Conservation (phyloP, 2,329 filamentous ascomycete genomes). For the Diaporthe sp. region DNA sequence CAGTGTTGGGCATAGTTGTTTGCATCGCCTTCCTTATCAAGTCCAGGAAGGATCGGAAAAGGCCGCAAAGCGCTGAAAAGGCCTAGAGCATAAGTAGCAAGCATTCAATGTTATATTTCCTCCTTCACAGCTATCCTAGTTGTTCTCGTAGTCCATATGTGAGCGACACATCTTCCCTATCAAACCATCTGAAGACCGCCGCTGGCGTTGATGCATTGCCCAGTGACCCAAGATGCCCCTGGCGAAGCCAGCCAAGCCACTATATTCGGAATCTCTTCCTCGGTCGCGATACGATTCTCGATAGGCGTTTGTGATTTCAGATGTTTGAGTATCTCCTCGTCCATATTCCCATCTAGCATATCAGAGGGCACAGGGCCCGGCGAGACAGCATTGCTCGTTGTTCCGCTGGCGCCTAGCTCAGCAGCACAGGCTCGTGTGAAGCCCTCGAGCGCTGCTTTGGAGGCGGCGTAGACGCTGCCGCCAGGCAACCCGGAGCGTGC, state of each 20-base stretch:
- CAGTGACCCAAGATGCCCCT: slow-evolving; percentile 64
- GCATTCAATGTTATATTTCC: not conserved
- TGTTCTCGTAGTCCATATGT: not conserved
- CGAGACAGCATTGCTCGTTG: slow-evolving; percentile 73
- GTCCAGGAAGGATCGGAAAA: not conserved
- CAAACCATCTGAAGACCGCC: slow-evolving; percentile 55
- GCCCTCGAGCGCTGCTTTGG: slow-evolving; percentile 73
- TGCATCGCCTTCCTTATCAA: slow-evolving; percentile 41
- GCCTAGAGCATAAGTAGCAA: not conserved
- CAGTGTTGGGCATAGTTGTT: slow-evolving; percentile 39
- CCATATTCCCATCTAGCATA: slow-evolving; percentile 52
- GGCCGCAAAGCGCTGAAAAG: not conserved
- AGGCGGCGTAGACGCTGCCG: slow-evolving; percentile 66
- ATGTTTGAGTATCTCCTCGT: slow-evolving; percentile 64
- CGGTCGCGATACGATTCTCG: slow-evolving; percentile 63
- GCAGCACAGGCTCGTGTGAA: slow-evolving; percentile 71
- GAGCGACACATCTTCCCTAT: not conserved
- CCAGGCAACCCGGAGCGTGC: slow-evolving; percentile 60
- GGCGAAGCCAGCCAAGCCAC: slow-evolving; percentile 68
- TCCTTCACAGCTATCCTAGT: too few relatives aligned
- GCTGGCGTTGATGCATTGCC: slow-evolving; percentile 69
- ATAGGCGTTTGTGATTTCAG: slow-evolving; percentile 66
- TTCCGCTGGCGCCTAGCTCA: slow-evolving; percentile 69
- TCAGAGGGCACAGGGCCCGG: slow-evolving; percentile 72
- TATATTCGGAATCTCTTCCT: slow-evolving; percentile 68